Evolutionary conservation across 352 stramenopile species (phyloP).

Genomic region (Blastocystis sp.): DNA sequence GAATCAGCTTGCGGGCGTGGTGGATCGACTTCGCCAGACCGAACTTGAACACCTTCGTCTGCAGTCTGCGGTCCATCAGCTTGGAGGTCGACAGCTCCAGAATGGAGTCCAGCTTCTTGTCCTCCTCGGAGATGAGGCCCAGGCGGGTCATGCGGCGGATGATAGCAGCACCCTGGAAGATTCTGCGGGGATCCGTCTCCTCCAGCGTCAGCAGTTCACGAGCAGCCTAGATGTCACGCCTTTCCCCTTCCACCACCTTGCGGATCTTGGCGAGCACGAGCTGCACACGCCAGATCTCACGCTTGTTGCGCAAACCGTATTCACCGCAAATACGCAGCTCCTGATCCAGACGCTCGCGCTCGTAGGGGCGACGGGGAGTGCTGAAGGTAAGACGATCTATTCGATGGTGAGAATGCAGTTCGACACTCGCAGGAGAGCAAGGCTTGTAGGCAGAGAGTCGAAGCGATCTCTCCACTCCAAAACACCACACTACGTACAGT

Average conservation of each 20-base stretch:
- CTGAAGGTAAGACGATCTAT: not conserved
- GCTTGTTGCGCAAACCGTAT: too few species aligned
- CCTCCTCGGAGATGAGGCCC: constrained; percentile 92
- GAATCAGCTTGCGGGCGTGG: not conserved
- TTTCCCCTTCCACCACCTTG: too few species aligned
- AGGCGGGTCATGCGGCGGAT: constrained; percentile 92
- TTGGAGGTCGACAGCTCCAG: constrained; percentile 96
- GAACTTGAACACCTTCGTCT: constrained; percentile 97
- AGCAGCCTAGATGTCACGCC: too few species aligned
- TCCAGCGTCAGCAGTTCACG: too few species aligned
- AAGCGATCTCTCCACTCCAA: not conserved
- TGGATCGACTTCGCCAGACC: constrained; percentile 96
- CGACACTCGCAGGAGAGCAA: not conserved
- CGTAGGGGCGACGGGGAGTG: constrained; percentile 87
- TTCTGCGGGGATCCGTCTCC: constrained; percentile 71
- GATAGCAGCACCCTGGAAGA: constrained; percentile 95
- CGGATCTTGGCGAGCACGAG: too few species aligned
- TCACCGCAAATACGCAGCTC: too few species aligned
- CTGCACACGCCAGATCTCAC: too few species aligned
- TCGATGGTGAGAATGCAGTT: not conserved
- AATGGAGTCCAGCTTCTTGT: constrained; percentile 95
- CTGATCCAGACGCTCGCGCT: constrained; percentile 71
- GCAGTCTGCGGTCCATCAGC: constrained; percentile 94
- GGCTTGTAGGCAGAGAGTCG: not conserved
- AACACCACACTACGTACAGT: not conserved